phyloP scores from a whole-genome alignment of 2,329 filamentous ascomycete genomes.

The Thyridium curvatum region DNA sequence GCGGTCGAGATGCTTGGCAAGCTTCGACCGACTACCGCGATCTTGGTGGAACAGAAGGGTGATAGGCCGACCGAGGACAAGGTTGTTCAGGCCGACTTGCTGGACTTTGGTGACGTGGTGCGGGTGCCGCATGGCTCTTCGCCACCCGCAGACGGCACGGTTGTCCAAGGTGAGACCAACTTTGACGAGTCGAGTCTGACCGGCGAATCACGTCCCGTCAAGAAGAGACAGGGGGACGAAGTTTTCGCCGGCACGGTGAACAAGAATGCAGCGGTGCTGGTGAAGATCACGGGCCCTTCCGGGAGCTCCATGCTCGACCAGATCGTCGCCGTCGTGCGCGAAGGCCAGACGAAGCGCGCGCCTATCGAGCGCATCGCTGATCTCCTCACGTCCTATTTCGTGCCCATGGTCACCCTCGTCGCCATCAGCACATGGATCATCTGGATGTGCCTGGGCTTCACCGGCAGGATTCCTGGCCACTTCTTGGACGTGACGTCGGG shows the following conservation, averaged over 20 bases:
- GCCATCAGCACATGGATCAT: conserved; percentile 66
- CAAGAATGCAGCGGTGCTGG: conserved; percentile 54
- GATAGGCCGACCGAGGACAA: conserved; percentile 4
- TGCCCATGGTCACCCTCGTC: conserved; percentile 63
- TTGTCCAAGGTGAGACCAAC: conserved; percentile 55
- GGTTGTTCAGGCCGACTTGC: conserved; percentile 54
- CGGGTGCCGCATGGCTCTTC: conserved; percentile 73
- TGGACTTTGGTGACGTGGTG: conserved; percentile 71
- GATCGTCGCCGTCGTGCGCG: conserved; percentile 69
- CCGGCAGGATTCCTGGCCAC: conserved; percentile 47
- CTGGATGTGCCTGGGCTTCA: conserved; percentile 61
- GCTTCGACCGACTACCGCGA: conserved; percentile 69
- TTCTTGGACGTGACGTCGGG: conserved; percentile 51
- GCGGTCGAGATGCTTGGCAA: conserved; percentile 75
- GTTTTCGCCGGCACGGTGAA: conserved; percentile 73
- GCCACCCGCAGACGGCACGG: conserved; percentile 73
- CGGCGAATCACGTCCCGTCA: conserved; percentile 64
- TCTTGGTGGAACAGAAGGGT: conserved; percentile 47
- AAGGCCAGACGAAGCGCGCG: conserved; percentile 69
- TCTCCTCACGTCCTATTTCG: conserved; percentile 68
- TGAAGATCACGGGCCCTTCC: conserved; percentile 57
- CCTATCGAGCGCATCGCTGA: conserved; percentile 73
- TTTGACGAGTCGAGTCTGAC: conserved; percentile 93
- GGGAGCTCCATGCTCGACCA: conserved; percentile 74
- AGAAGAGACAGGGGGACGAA: conserved; percentile 55